Base-by-base conservation (phyloP, 2,329 filamentous ascomycete genomes). In the Alternaria postmessia region DNA sequence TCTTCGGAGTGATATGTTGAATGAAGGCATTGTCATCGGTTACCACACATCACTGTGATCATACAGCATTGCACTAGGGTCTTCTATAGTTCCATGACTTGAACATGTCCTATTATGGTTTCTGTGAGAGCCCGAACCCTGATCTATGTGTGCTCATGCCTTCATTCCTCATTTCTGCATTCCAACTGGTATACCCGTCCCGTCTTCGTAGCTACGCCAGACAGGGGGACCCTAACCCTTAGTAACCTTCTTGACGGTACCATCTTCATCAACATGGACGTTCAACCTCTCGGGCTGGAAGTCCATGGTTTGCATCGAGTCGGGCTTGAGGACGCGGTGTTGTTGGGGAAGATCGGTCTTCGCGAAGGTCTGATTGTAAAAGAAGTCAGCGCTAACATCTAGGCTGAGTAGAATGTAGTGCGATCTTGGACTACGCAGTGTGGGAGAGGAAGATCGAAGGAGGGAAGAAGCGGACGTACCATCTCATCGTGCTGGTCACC, bases 251-350 rank as follows among this genome's bases (percentile, higher is more conserved):
- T 73, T 78, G 18, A 85, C 82, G 3, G 80, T 83, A 3, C 82
- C 82, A 56, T 84, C 79, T 11, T 82, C 80, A 43, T 71, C 78
- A 54, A 83, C 81, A 64, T 84, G 82, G 36, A 85, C 78, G 63
- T 84, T 85, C 61, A 85, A 67, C 48, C 82, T 70, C 26, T 84
- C 80, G 8, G 82, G 81, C 66, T 81, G 81, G 67, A 78, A 72
- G 61, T 84, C 83, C 80, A 80, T 79, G 11, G 81, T 83, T 65
- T 71, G 75, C 77, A 83, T 79, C 57, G 79, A 78, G 57, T 79
- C 82, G 42, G 81, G 77, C 74, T 81, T 77, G 41, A 84, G 62
- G 5, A 85, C 74, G 51, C 82, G 79, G 72, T 83, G 81, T 64
- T 81, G 74, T 63, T 81, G 70, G 8, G 83, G 83, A 12, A 85